Evolutionary conservation across 495 filamentous ascomycete genomes (phyloP).

Genomic region (Oleoguttula mirabilis): DNA sequence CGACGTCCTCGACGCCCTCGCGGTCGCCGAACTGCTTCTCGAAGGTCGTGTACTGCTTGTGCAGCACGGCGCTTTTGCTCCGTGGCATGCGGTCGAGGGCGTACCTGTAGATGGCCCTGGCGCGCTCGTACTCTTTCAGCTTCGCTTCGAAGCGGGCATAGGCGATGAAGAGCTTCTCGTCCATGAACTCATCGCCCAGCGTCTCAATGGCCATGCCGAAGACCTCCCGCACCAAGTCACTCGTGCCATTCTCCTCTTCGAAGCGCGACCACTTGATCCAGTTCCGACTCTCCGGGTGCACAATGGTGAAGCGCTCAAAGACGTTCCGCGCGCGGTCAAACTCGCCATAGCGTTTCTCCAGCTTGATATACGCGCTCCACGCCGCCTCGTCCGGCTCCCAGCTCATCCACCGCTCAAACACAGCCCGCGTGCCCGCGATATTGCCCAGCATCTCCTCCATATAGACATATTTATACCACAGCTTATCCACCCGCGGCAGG

Average conservation of each 20-base stretch:
- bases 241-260: conserved; percentile 87
- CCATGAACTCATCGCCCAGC: conserved; percentile 90
- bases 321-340: conserved; percentile 73
- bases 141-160: conserved; percentile 90
- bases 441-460: conserved; percentile 97
- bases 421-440: conserved; percentile 79
- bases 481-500: conserved; percentile 78
- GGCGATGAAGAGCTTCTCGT: conserved; percentile 85
- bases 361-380: conserved; percentile 90
- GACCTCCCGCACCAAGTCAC: conserved; percentile 82
- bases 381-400: conserved; percentile 96
- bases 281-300: conserved; percentile 89
- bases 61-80: conserved; percentile 69
- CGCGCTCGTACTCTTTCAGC: conserved; percentile 86
- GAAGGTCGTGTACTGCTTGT: conserved; percentile 90
- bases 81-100: conserved; percentile 84
- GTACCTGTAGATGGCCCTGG: conserved; percentile 94
- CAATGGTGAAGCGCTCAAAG: conserved; percentile 80
- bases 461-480: conserved; percentile 98
- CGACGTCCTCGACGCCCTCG: conserved; percentile 90
- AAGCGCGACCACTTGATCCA: conserved; percentile 99
- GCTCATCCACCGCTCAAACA: conserved; percentile 96
- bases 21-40: conserved; percentile 96
- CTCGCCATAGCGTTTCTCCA: conserved; percentile 91
- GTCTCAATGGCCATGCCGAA: conserved; percentile 82